Base-by-base conservation (phyloP, 495 filamentous ascomycete species). In the Aspergillus olivimuriae region DNA sequence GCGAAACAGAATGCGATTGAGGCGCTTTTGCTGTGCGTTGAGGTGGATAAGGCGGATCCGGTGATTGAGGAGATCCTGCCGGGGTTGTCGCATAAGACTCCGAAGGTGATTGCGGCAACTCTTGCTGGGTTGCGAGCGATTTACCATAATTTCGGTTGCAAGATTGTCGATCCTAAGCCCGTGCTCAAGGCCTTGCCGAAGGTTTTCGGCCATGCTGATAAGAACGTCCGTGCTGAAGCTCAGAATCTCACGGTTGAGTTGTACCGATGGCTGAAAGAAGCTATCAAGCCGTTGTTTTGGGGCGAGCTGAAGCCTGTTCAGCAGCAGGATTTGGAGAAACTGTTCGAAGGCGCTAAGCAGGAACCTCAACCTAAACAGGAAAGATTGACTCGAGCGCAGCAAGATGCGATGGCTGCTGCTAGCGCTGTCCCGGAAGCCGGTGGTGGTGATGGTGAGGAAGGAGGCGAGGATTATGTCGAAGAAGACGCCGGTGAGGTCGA, bases 251-350 rank as follows among this genome's bases (percentile, higher is more conserved):
- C 89, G 0, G 90, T 95, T 38, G 94, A 97, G 55, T 78, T 99
- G 34, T 99, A 97, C 65, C 74, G 94, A 60, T 99, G 94, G 94
- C 75, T 99, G 22, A 84, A 87, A 46, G 94, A 99, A 43, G 94
- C 90, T 2, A 97, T 99, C 77, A 99, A 99, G 60, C 87, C 91
- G 14, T 81, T 95, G 60, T 99, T 99, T 60, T 99, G 90, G 88
- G 78, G 78, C 32, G 94, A 97, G 32, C 65, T 99, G 46, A 99
- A 99, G 61, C 87, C 89, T 2, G 89, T 94, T 1, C 94, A 99
- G 51, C 94, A 99, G 59, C 79, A 80, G 47, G 94, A 99, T 60
- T 61, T 99, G 41, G 94, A 99, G 51, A 87, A 91, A 44, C 75
- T 94, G 31, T 99, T 99, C 45, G 91, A 96, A 51, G 84, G 81